Evolutionary conservation across 257 asterid genomes (phyloP).

Genomic region (Solanum ossicruentum): DNA sequence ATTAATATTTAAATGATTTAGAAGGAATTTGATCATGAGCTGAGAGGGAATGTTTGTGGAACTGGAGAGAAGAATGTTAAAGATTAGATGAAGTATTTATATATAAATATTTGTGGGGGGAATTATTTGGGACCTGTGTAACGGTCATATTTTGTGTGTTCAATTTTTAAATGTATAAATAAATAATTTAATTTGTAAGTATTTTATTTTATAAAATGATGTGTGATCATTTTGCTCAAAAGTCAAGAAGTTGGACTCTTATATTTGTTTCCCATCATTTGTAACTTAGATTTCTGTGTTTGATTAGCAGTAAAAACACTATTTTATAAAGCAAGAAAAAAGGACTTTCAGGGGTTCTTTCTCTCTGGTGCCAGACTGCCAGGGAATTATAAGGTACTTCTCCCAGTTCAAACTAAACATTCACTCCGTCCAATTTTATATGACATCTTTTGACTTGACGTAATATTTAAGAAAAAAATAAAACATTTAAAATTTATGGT

Average conservation of each 20-base stretch:
- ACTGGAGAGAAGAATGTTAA: neutral
- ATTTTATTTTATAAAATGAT: neutral
- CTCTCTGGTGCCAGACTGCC: neutral
- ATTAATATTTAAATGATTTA: neutral
- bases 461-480: no score
- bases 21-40: no score
- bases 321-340: neutral
- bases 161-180: neutral
- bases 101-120: neutral
- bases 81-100: neutral
- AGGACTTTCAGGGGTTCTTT: neutral
- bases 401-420: no score
- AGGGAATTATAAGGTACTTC: no score
- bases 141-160: slow-evolving; percentile 58
- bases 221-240: neutral
- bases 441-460: no score
- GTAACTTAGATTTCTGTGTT: slow-evolving; percentile 1
- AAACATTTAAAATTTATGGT: no score
- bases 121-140: slow-evolving; percentile 8
- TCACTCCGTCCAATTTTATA: no score
- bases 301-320: neutral
- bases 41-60: neutral
- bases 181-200: neutral
- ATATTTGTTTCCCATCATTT: neutral
- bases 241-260: neutral